These are phyloP conservation scores for Stachybotrys chartarum DNA, from an alignment of 2,329 filamentous ascomycete species.

Conservation along the genomic window DNA sequence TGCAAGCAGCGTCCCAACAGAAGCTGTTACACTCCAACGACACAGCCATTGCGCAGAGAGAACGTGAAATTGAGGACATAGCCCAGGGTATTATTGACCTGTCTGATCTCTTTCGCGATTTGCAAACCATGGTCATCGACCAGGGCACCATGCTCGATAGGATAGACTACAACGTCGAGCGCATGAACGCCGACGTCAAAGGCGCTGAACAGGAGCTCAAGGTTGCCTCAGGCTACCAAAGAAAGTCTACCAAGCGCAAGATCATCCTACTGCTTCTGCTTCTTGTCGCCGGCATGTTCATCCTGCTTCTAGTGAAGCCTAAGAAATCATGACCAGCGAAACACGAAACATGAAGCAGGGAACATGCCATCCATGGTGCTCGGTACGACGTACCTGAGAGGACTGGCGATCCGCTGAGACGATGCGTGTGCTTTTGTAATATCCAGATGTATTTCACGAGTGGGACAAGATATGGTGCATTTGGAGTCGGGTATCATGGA, in stretches of 20 bases:
- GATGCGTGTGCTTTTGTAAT: conserved; percentile 9
- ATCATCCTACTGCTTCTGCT: conserved; percentile 84
- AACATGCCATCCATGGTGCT: background rate
- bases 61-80: conserved; percentile 95
- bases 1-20: conserved; percentile 69
- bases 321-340: conserved; percentile 37
- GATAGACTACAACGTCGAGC: conserved; percentile 97
- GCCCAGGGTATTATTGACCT: conserved; percentile 97
- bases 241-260: conserved; percentile 81
- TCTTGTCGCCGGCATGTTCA: conserved; percentile 79
- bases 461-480: conserved; percentile 6
- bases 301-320: conserved; percentile 74
- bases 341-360: background rate
- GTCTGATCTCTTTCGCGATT: conserved; percentile 90
- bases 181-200: conserved; percentile 90
- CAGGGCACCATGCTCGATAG: conserved; percentile 87
- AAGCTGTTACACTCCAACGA: conserved; percentile 69
- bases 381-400: background rate
- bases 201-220: conserved; percentile 87
- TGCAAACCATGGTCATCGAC: conserved; percentile 93
- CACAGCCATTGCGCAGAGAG: conserved; percentile 78
- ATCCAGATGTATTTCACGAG: conserved; percentile 13
- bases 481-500: conserved; percentile 5
- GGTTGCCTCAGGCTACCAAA: conserved; percentile 83
- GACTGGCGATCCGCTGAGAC: background rate